Evolutionary conservation across 352 stramenopile species (phyloP).

Genomic region (Globisporangium iwayamae): DNA sequence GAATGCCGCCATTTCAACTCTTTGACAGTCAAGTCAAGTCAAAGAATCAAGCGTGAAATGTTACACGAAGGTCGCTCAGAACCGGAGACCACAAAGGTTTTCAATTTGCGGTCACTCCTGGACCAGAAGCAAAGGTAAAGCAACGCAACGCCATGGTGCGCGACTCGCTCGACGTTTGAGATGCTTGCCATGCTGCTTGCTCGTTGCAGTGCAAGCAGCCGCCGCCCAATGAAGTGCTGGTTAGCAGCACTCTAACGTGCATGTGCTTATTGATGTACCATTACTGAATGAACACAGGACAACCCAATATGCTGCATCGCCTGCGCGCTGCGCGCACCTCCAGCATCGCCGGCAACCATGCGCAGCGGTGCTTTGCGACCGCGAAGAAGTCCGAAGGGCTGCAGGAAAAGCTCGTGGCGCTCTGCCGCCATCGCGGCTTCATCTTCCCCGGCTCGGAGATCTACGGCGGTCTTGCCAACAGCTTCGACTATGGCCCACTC

Average conservation of each 20-base stretch:
- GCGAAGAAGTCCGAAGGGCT: conserved; percentile 31
- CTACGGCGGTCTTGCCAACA: conserved; percentile 96
- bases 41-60: not conserved
- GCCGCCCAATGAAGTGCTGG: no score
- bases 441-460: conserved; percentile 95
- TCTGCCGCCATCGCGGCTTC: conserved; percentile 91
- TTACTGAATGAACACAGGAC: not conserved
- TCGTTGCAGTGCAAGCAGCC: not conserved
- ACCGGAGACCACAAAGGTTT: conserved; percentile 1
- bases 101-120: not conserved
- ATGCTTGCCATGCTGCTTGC: not conserved
- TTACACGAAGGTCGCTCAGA: conserved; percentile 17
- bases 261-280: not conserved
- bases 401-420: conserved; percentile 70
- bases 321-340: conserved; percentile 7
- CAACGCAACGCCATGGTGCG: not conserved
- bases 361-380: conserved; percentile 33
- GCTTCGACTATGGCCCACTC: conserved; percentile 97
- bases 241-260: not conserved
- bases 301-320: conserved; percentile 15
- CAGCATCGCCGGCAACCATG: not conserved
- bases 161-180: no score
- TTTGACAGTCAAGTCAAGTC: no score
- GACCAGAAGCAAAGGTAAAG: not conserved
- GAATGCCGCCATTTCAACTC: not conserved